phyloP scores from a whole-genome alignment of 805 yeast genomes.

The Dipodascopsis uninucleata region DNA sequence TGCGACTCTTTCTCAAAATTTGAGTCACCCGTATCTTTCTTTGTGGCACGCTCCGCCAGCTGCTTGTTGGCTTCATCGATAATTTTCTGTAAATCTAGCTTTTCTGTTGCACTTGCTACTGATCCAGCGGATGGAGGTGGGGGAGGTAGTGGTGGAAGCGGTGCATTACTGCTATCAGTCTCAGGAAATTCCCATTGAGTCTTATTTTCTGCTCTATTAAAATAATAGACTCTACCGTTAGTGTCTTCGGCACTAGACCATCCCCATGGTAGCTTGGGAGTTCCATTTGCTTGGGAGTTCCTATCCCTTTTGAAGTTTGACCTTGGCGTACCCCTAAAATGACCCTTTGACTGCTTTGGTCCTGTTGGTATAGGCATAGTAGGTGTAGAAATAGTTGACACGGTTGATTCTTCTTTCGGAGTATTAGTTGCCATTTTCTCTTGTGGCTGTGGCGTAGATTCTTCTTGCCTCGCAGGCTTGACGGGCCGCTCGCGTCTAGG shows the following conservation, averaged over 20 bases:
- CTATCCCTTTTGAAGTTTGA: constrained; percentile 3
- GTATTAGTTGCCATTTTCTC: neutral
- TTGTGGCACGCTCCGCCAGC: constrained; percentile 38
- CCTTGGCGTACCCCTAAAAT: constrained; percentile 6
- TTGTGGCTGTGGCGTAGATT: neutral
- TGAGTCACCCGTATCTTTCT: constrained; percentile 27
- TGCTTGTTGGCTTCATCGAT: constrained; percentile 40
- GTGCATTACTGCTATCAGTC: constrained; percentile 30
- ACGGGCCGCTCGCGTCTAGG: constrained; percentile 50
- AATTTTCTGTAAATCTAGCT: constrained; percentile 37
- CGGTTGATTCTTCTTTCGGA: neutral
- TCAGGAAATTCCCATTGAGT: constrained; percentile 63
- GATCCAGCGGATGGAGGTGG: constrained; percentile 19
- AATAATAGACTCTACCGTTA: constrained; percentile 48
- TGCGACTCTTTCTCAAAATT: constrained; percentile 9
- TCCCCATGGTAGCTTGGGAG: constrained; percentile 49
- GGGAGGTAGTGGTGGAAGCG: constrained; percentile 34
- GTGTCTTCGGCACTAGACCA: constrained; percentile 60
- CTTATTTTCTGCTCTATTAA: constrained; percentile 45
- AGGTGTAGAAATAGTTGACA: neutral
- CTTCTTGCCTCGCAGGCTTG: constrained; percentile 1
- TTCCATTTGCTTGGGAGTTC: neutral
- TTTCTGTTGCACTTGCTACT: constrained; percentile 17
- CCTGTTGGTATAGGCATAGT: constrained; percentile 3
- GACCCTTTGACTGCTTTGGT: neutral